Percentiles rank a stretch among this genome's conserved stretches.
Conservation (phyloP, 2,329 filamentous ascomycete species). For the Verticillium dahliae region DNA sequence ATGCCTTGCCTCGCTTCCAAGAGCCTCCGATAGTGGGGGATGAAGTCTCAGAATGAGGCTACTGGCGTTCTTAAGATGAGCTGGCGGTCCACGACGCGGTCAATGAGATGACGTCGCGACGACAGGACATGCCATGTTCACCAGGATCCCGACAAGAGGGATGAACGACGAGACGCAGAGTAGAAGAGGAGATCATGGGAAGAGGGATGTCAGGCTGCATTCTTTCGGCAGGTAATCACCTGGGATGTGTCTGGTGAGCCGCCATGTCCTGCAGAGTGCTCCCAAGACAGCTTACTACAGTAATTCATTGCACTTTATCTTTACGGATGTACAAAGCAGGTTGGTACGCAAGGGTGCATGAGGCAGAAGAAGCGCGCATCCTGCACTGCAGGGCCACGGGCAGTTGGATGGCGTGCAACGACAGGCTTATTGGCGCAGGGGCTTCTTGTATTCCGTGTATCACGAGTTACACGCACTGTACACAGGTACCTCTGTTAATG, state of each 20-base stretch:
- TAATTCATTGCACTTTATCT: neutral
- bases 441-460: neutral
- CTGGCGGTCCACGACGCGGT: neutral
- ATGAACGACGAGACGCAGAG: neutral
- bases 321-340: no score
- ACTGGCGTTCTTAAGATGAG: neutral
- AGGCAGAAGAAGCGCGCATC: neutral
- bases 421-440: neutral
- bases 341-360: neutral
- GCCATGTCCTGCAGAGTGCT: neutral
- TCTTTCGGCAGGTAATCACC: neutral
- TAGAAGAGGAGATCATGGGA: neutral
- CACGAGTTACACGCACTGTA: neutral
- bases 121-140: neutral
- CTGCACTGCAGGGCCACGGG: neutral
- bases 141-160: neutral
- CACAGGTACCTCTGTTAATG: neutral
- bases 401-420: neutral
- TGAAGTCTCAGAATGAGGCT: neutral
- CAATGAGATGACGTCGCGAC: neutral
- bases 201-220: neutral
- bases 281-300: neutral
- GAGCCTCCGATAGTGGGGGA: neutral
- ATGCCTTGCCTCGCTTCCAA: neutral
- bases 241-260: neutral